Conservation (phyloP, 1,284 basidiomycete species). For the Ceratorhiza oryzae-sativae region DNA sequence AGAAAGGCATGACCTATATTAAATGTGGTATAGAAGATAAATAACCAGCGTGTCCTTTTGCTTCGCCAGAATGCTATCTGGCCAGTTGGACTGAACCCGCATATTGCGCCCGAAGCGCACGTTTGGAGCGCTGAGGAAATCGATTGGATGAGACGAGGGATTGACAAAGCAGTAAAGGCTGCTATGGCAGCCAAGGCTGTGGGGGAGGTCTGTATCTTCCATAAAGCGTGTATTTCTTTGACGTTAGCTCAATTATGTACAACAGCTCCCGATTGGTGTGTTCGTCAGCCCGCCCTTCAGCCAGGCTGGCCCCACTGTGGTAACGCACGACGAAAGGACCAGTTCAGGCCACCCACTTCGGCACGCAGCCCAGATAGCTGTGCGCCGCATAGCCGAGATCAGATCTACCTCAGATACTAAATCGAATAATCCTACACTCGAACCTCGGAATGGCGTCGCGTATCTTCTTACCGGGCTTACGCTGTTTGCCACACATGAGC, state of each 20-base stretch:
- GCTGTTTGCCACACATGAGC: conserved; percentile 90
- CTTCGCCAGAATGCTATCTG: conserved; percentile 75
- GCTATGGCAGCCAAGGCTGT: conserved; percentile 56
- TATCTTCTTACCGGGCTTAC: conserved; percentile 86
- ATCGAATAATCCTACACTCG: background rate
- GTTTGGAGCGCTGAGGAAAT: conserved; percentile 70
- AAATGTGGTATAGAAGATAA: no score
- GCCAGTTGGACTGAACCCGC: conserved; percentile 82
- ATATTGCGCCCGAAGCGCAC: conserved; percentile 63
- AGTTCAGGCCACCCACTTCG: conserved; percentile 16
- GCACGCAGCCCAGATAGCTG: conserved; percentile 24
- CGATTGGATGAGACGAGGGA: conserved; percentile 76
- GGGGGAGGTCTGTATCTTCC: conserved; percentile 8
- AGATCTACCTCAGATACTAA: background rate
- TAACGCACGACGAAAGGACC: conserved; percentile 3
- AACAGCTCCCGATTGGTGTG: conserved; percentile 76
- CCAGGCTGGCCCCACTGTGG: background rate
- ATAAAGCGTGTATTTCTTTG: background rate
- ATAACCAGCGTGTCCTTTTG: no score
- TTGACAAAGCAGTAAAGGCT: conserved; percentile 60
- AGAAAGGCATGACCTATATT: conserved; percentile 52
- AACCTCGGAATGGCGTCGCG: conserved; percentile 4
- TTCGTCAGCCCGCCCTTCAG: conserved; percentile 66
- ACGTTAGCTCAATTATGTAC: background rate
- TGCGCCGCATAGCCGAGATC: conserved; percentile 24